These are phyloP conservation scores for Malus hybrid DNA, from an alignment of 331 rosid species.

Conservation along the genomic window DNA sequence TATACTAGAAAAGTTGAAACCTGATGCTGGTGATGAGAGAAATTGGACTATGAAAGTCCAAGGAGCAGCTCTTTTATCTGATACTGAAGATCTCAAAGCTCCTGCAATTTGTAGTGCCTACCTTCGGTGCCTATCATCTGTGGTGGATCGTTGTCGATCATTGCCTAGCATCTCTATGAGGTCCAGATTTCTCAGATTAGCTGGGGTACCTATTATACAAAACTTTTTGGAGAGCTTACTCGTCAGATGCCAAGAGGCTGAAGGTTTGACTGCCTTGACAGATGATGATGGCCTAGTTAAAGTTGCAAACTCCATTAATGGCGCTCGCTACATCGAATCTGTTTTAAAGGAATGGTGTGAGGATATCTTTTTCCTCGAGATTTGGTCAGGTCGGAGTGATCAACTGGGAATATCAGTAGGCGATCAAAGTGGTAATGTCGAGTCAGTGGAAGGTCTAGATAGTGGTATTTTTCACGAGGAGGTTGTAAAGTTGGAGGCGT, in stretches of 20 bases:
- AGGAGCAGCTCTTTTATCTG: constrained; percentile 32
- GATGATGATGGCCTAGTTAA: constrained; percentile 73
- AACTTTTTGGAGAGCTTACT: constrained; percentile 50
- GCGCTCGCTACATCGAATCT: constrained; percentile 63
- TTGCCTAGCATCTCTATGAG: constrained; percentile 51
- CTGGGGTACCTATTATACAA: constrained; percentile 51
- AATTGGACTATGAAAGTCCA: constrained; percentile 69
- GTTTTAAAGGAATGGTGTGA: constrained; percentile 82
- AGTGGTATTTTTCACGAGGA: constrained; percentile 53
- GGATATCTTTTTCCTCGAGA: constrained; percentile 75
- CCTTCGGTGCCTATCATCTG: constrained; percentile 51
- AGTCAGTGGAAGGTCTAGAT: constrained; percentile 24
- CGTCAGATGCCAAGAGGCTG: constrained; percentile 94
- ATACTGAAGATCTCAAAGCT: constrained; percentile 64
- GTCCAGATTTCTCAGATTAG: constrained; percentile 70
- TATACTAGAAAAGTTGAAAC: constrained; percentile 54
- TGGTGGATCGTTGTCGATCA: constrained; percentile 64
- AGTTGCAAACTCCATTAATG: constrained; percentile 79
- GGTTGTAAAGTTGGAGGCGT: constrained; percentile 56
- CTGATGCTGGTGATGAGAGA: constrained; percentile 46
- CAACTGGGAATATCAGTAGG: constrained; percentile 19
- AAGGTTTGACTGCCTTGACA: constrained; percentile 84
- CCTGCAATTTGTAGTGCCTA: constrained; percentile 59
- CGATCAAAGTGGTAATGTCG: constrained; percentile 18
- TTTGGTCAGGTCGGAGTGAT: constrained; percentile 37